A percentile compares a stretch with the other conserved stretches of the same genome.
These are phyloP conservation scores for Tuber aestivum DNA, from an alignment of 495 filamentous ascomycete genomes.

Conservation along the genomic window DNA sequence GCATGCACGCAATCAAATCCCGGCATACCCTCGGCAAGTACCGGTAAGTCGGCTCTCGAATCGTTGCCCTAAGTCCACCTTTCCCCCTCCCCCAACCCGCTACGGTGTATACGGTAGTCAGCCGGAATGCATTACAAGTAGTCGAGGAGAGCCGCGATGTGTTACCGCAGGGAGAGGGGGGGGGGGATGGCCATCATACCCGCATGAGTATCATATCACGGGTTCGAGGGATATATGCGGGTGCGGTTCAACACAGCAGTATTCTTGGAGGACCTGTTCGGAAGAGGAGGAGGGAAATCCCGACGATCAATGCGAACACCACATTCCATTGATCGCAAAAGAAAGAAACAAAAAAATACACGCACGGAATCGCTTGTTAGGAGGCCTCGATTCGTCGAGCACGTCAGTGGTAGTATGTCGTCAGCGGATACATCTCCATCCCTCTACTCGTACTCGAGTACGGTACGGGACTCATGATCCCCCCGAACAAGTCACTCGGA, in stretches of 20 bases:
- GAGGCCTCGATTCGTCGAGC: background rate
- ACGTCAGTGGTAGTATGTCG: background rate
- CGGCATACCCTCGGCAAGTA: background rate
- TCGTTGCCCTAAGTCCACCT: background rate
- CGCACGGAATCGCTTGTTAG: background rate
- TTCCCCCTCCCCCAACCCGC: background rate
- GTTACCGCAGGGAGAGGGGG: background rate
- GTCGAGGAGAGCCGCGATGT: background rate
- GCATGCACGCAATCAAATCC: background rate
- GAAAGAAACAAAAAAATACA: background rate
- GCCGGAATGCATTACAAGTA: background rate
- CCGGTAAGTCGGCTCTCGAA: background rate
- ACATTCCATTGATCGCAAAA: background rate
- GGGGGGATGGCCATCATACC: background rate
- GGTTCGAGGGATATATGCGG: background rate
- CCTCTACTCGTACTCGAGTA: background rate
- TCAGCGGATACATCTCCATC: background rate
- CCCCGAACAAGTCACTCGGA: background rate
- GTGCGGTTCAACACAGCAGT: background rate
- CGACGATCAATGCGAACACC: background rate
- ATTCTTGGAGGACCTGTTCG: background rate
- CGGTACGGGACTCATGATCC: background rate
- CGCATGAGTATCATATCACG: background rate
- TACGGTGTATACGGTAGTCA: too few relatives aligned
- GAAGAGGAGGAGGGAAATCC: background rate